Evolutionary conservation across 2,329 filamentous ascomycete species (phyloP).

Genomic region (Cladosporium halotolerans): DNA sequence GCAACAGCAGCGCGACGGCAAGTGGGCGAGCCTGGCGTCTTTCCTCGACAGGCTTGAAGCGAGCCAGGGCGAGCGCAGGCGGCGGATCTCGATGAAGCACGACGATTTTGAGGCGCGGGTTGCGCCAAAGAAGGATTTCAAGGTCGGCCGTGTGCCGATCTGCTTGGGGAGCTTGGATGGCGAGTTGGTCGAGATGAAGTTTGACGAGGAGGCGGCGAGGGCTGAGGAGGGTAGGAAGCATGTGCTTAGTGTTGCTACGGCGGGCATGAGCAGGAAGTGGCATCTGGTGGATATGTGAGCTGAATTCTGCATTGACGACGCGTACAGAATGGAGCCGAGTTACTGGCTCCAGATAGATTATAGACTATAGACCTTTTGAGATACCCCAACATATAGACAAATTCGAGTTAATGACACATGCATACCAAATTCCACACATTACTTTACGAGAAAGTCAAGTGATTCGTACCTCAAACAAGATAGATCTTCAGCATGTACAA

Average conservation of each 20-base stretch:
- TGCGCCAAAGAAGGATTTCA: neutral
- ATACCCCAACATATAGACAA: constrained; percentile 3
- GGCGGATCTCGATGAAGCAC: constrained; percentile 10
- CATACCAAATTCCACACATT: too few relatives aligned
- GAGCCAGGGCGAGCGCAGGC: neutral
- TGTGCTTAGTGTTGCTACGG: constrained; percentile 19
- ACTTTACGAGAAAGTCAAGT: too few relatives aligned
- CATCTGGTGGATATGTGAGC: constrained; percentile 18
- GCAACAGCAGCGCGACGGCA: constrained; percentile 3
- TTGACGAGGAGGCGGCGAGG: constrained; percentile 13
- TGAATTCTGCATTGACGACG: neutral
- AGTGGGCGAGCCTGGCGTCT: constrained; percentile 9
- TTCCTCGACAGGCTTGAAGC: constrained; percentile 16
- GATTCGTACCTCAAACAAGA: too few relatives aligned
- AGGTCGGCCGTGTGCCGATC: constrained; percentile 23
- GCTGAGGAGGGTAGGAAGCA: constrained; percentile 8
- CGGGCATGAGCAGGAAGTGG: constrained; percentile 22
- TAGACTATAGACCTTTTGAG: constrained; percentile 4
- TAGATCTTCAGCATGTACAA: too few relatives aligned
- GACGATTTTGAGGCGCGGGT: constrained; percentile 6
- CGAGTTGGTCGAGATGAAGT: constrained; percentile 21
- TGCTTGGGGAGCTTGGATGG: constrained; percentile 24
- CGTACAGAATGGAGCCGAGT: constrained; percentile 5
- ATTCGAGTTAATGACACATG: neutral
- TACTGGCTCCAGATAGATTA: neutral